Evolutionary conservation across 352 stramenopile genomes (phyloP).

Genomic region (Globisporangium nagaii): DNA sequence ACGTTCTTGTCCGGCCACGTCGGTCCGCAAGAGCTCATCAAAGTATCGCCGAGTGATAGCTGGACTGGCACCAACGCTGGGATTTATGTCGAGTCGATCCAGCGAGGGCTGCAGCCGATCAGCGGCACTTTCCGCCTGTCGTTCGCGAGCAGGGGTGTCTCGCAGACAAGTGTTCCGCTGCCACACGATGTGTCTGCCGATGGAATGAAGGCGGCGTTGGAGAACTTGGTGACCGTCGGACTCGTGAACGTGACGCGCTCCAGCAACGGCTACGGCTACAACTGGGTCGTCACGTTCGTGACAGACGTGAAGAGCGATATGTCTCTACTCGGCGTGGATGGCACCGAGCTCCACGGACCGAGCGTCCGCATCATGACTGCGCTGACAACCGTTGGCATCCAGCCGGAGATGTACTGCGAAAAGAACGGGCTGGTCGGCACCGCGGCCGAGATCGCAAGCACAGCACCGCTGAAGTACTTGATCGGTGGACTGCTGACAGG

Average conservation of each 20-base stretch:
- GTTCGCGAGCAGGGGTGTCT: slow-evolving; percentile 56
- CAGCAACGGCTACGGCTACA: slow-evolving; percentile 92
- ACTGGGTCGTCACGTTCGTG: slow-evolving; percentile 94
- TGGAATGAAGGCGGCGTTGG: slow-evolving; percentile 81
- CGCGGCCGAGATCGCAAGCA: slow-evolving; percentile 26
- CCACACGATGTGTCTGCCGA: slow-evolving; percentile 82
- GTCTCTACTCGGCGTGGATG: slow-evolving; percentile 85
- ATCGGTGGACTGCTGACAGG: slow-evolving; percentile 52
- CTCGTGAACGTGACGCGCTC: slow-evolving; percentile 84
- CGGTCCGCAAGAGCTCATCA: slow-evolving; percentile 83
- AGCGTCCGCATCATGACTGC: slow-evolving; percentile 78
- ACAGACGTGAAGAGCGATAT: slow-evolving; percentile 78
- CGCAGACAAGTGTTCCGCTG: slow-evolving; percentile 84
- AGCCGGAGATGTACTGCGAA: slow-evolving; percentile 81
- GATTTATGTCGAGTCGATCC: slow-evolving; percentile 71
- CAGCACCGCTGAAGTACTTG: slow-evolving; percentile 22
- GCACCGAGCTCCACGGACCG: slow-evolving; percentile 88
- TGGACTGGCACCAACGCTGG: slow-evolving; percentile 93
- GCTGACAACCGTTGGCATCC: slow-evolving; percentile 52
- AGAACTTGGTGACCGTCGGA: slow-evolving; percentile 85
- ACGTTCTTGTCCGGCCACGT: slow-evolving; percentile 77
- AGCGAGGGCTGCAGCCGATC: slow-evolving; percentile 88
- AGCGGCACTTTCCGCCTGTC: slow-evolving; percentile 88
- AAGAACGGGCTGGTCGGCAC: slow-evolving; percentile 26
- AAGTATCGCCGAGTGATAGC: slow-evolving; percentile 80